These are phyloP conservation scores for Carex parvula DNA, from an alignment of 176 grass and related monocot genomes.

Conservation along the genomic window DNA sequence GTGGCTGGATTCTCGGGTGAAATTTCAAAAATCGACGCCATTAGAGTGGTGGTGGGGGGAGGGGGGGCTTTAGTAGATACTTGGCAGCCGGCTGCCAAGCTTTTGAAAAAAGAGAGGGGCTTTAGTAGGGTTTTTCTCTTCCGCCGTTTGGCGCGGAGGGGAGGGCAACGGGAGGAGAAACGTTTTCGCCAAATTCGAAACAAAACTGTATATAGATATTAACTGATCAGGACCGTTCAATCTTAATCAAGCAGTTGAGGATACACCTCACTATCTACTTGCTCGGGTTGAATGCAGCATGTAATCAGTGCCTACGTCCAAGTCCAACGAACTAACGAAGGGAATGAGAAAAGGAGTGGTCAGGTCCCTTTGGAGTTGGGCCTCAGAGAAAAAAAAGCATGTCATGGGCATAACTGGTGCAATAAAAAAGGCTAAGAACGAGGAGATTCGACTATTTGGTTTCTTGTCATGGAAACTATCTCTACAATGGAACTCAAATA, in stretches of 20 bases:
- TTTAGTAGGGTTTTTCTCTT: conserved; percentile 27
- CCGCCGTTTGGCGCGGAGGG: background rate
- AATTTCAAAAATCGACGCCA: background rate
- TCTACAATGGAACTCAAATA: too few species aligned
- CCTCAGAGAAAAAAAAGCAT: background rate
- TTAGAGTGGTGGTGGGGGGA: background rate
- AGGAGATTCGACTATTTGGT: too few species aligned
- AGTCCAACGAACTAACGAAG: too few species aligned
- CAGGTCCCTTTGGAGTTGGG: background rate
- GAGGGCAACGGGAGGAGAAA: background rate
- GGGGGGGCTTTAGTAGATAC: background rate
- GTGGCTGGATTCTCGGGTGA: background rate
- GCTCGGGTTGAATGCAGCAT: background rate
- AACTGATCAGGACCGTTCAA: background rate
- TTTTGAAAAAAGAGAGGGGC: too few species aligned
- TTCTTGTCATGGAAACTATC: too few species aligned
- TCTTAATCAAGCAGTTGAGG: background rate
- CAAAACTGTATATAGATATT: background rate
- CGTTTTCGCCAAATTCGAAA: background rate
- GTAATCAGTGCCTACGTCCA: background rate
- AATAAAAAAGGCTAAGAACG: too few species aligned
- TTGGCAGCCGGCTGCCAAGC: too few species aligned
- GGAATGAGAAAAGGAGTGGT: too few species aligned
- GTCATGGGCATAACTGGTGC: background rate
- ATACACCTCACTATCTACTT: background rate